Conservation (phyloP, 2,329 filamentous ascomycete species). For the Colletotrichum salicis region DNA sequence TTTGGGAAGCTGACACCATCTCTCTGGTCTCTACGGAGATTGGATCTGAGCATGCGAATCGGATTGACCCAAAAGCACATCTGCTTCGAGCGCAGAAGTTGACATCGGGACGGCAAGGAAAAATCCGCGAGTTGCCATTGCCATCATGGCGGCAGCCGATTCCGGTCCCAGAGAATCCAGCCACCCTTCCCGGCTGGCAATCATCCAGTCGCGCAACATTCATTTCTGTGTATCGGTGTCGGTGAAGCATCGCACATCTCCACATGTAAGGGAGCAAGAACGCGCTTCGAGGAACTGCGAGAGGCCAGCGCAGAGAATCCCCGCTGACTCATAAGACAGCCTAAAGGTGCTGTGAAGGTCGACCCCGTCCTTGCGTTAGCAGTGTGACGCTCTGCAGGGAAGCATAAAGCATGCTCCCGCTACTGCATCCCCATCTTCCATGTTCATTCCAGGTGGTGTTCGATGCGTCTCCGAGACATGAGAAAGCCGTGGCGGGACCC, state of each 20-base stretch:
- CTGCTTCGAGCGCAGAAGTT: neutral
- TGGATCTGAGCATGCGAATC: slow-evolving; percentile 8
- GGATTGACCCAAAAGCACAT: neutral
- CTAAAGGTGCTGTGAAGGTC: slow-evolving; percentile 31
- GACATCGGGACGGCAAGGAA: neutral
- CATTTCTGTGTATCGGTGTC: slow-evolving; percentile 18
- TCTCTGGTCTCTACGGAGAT: slow-evolving; percentile 5
- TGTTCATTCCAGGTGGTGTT: slow-evolving; percentile 32
- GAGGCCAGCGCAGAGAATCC: neutral
- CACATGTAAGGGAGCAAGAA: slow-evolving; percentile 25
- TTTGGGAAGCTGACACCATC: slow-evolving; percentile 12
- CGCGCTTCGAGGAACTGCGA: neutral
- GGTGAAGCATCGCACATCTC: slow-evolving; percentile 26
- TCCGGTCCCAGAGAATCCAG: neutral
- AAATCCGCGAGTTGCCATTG: neutral
- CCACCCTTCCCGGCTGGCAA: neutral
- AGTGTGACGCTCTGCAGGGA: slow-evolving; percentile 35
- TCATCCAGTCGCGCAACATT: slow-evolving; percentile 25
- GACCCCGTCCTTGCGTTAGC: slow-evolving; percentile 22
- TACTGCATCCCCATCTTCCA: slow-evolving; percentile 34
- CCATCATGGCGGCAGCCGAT: neutral
- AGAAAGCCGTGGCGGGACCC: slow-evolving; percentile 22
- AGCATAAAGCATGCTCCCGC: slow-evolving; percentile 31
- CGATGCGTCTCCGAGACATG: slow-evolving; percentile 35
- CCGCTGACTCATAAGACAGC: slow-evolving; percentile 27